These are phyloP conservation scores for Colletotrichum paranaense DNA, from an alignment of 2,329 filamentous ascomycete species.

Conservation along the genomic window DNA sequence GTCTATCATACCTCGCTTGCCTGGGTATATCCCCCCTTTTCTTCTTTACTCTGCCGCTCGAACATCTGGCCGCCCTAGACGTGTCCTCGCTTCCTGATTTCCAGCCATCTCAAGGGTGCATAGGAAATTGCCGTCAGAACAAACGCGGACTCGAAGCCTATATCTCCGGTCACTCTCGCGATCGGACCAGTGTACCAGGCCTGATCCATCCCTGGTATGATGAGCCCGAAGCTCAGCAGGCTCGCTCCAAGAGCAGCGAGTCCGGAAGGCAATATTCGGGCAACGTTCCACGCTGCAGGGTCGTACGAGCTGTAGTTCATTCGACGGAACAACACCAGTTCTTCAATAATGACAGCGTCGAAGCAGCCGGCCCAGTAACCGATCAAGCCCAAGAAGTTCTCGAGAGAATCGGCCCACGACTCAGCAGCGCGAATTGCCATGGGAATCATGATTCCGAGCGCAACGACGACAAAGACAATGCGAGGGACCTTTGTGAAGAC, in stretches of 20 bases:
- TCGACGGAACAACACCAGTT: conserved; percentile 55
- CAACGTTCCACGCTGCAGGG: conserved; percentile 56
- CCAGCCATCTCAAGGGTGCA: conserved; percentile 50
- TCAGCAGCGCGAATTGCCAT: conserved; percentile 52
- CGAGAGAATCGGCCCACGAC: conserved; percentile 53
- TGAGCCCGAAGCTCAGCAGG: conserved; percentile 53
- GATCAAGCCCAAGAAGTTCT: conserved; percentile 57
- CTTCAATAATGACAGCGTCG: conserved; percentile 51
- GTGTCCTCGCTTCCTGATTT: conserved; percentile 46
- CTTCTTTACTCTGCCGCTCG: background rate
- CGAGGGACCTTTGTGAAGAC: conserved; percentile 52
- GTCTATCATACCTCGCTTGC: conserved; percentile 30
- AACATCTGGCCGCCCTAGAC: conserved; percentile 31
- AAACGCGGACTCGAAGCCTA: conserved; percentile 59
- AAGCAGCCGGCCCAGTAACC: conserved; percentile 60
- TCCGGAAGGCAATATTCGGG: conserved; percentile 53
- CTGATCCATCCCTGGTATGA: conserved; percentile 55
- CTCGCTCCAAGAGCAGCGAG: conserved; percentile 57
- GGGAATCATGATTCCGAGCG: conserved; percentile 53
- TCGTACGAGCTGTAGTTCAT: conserved; percentile 55
- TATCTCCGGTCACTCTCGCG: conserved; percentile 54
- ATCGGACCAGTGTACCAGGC: conserved; percentile 57
- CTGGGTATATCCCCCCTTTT: background rate
- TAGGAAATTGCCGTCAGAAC: conserved; percentile 53
- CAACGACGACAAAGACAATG: conserved; percentile 51